Evolutionary conservation across 2,329 filamentous ascomycete genomes (phyloP).

Genomic region (Hypoxylon sp.): DNA sequence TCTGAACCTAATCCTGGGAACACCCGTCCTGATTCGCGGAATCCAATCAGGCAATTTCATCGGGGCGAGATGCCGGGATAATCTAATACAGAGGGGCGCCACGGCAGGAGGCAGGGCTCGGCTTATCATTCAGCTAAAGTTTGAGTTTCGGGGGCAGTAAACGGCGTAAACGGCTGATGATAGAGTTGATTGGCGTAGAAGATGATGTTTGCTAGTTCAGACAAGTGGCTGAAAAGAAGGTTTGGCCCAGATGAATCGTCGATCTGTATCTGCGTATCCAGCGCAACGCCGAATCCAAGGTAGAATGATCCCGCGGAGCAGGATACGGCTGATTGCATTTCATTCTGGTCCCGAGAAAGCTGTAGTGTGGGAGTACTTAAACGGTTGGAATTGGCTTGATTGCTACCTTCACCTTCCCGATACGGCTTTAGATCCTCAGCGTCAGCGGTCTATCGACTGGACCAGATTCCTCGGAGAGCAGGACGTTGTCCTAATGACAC

Average conservation of each 20-base stretch:
- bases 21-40: slow-evolving; percentile 24
- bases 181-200: not conserved
- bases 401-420: slow-evolving; percentile 42
- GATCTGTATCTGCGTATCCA: slow-evolving; percentile 14
- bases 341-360: slow-evolving; percentile 14
- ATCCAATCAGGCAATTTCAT: slow-evolving; percentile 27
- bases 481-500: slow-evolving; percentile 12
- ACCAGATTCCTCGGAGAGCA: slow-evolving; percentile 24
- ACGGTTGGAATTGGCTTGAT: slow-evolving; percentile 19
- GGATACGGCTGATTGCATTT: slow-evolving; percentile 17
- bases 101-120: not conserved
- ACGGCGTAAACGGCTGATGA: slow-evolving; percentile 6
- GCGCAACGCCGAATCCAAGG: slow-evolving; percentile 10
- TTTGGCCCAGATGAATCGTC: slow-evolving; percentile 5
- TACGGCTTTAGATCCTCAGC: slow-evolving; percentile 20
- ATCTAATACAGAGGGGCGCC: not conserved
- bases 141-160: slow-evolving; percentile 4
- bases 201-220: not conserved
- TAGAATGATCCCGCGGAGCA: slow-evolving; percentile 7
- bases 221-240: slow-evolving; percentile 1
- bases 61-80: slow-evolving; percentile 19
- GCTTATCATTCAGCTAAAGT: slow-evolving; percentile 1
- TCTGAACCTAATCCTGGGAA: slow-evolving; percentile 6
- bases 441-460: slow-evolving; percentile 19
- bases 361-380: slow-evolving; percentile 11